Conservation (phyloP, 208 protist species). For the Trypanosoma theileri region DNA sequence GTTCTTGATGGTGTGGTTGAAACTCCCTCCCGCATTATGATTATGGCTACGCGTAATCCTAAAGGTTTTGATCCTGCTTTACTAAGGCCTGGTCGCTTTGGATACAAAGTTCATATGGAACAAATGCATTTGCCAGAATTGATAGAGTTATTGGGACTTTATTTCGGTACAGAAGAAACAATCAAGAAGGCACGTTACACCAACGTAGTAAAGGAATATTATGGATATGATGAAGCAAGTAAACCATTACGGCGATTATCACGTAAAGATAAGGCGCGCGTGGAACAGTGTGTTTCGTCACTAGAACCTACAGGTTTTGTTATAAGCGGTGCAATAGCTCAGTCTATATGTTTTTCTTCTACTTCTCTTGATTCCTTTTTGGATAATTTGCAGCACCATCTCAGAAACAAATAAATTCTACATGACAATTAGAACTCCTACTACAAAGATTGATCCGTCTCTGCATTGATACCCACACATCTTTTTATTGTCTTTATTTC, state of each 20-base stretch:
- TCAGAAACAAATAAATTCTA: no score
- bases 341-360: slow-evolving; percentile 19
- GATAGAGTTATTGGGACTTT: slow-evolving; percentile 58
- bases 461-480: no score
- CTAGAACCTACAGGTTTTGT: slow-evolving; percentile 6
- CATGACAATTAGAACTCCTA: no score
- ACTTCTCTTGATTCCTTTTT: slow-evolving; percentile 21
- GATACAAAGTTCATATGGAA: slow-evolving; percentile 60
- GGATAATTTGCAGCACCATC: neutral
- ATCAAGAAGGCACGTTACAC: neutral
- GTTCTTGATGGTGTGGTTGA: slow-evolving; percentile 91
- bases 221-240: no score
- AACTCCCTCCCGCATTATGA: slow-evolving; percentile 72
- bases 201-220: neutral
- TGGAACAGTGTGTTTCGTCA: slow-evolving; percentile 4
- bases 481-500: no score
- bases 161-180: slow-evolving; percentile 61
- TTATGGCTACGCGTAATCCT: slow-evolving; percentile 89
- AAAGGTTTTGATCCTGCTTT: slow-evolving; percentile 85
- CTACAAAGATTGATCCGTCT: no score
- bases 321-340: slow-evolving; percentile 13
- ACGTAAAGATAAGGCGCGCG: neutral
- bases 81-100: slow-evolving; percentile 84
- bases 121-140: slow-evolving; percentile 59
- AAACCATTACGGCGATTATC: neutral